phyloP scores from a whole-genome alignment of 2,329 filamentous ascomycete genomes.

The Thielaviopsis euricoi region DNA sequence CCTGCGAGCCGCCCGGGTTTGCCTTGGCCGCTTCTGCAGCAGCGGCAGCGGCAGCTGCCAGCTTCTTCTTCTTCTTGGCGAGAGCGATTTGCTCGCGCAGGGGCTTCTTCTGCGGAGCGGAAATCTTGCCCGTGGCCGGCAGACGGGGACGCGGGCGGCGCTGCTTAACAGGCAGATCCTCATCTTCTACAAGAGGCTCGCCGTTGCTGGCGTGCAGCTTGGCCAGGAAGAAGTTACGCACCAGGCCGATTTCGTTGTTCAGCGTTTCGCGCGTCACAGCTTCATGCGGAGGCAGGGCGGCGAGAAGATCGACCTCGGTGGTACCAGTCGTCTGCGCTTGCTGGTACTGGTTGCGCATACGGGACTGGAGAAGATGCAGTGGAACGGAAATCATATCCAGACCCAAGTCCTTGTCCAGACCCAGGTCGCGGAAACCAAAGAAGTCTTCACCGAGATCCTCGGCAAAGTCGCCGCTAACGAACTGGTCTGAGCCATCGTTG shows the following conservation, averaged over 20 bases:
- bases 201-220: slow-evolving; percentile 70
- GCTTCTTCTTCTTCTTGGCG: slow-evolving; percentile 77
- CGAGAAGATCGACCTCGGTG: slow-evolving; percentile 45
- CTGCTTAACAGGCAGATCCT: slow-evolving; percentile 88
- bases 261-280: slow-evolving; percentile 67
- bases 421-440: slow-evolving; percentile 93
- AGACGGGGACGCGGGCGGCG: slow-evolving; percentile 52
- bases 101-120: slow-evolving; percentile 66
- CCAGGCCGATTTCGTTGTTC: slow-evolving; percentile 65
- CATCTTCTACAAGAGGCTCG: slow-evolving; percentile 60
- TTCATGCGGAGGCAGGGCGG: slow-evolving; percentile 51
- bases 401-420: slow-evolving; percentile 80
- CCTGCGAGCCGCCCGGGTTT: neutral
- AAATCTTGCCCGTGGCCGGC: slow-evolving; percentile 67
- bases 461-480: slow-evolving; percentile 89
- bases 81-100: slow-evolving; percentile 68
- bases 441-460: slow-evolving; percentile 97
- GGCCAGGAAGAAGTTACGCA: slow-evolving; percentile 79
- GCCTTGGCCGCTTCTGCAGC: neutral
- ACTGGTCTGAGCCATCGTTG: slow-evolving; percentile 93
- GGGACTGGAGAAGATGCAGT: slow-evolving; percentile 80
- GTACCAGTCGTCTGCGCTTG: slow-evolving; percentile 51
- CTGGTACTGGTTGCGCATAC: slow-evolving; percentile 73
- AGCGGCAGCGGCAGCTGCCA: slow-evolving; percentile 16
- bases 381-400: slow-evolving; percentile 79